A percentile compares a stretch with the other conserved stretches of the same genome.
phyloP scores from a whole-genome alignment of 2,329 filamentous ascomycete genomes.

The Penicillium hordei region DNA sequence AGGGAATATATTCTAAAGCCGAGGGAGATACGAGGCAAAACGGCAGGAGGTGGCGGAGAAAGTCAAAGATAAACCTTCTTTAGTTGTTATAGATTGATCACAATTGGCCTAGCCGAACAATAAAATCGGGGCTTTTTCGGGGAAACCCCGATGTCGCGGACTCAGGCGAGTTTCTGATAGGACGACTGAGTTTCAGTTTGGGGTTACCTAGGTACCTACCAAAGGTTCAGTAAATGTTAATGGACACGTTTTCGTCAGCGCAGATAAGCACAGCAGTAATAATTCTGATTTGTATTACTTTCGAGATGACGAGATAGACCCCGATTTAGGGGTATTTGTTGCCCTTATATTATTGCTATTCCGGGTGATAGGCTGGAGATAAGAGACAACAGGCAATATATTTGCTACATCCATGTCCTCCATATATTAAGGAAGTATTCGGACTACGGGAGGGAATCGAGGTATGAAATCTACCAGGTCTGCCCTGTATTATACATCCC shows the following conservation, averaged over 20 bases:
- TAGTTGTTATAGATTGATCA: neutral
- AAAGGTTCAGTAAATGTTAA: neutral
- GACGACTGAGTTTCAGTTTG: neutral
- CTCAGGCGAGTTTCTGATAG: neutral
- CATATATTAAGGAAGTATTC: neutral
- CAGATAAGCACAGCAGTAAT: neutral
- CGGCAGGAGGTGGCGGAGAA: conserved; percentile 11
- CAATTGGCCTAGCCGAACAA: conserved; percentile 4
- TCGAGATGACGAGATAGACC: neutral
- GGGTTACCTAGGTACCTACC: neutral
- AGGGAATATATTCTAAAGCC: neutral
- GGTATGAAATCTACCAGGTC: neutral
- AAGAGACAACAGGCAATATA: neutral
- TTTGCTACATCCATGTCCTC: neutral
- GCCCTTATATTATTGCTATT: neutral
- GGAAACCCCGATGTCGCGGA: neutral
- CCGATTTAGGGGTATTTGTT: neutral
- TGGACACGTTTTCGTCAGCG: neutral
- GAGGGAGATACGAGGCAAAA: conserved; percentile 6
- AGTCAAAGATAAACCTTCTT: conserved; percentile 8
- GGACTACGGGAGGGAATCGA: neutral
- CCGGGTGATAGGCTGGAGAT: neutral
- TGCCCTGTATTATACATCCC: neutral
- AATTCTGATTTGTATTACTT: neutral
- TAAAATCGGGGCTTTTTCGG: neutral